Percentiles rank a stretch among this genome's conserved stretches.
phyloP scores from a whole-genome alignment of 164 flowering plant species.

The Chimonanthus praecox region DNA sequence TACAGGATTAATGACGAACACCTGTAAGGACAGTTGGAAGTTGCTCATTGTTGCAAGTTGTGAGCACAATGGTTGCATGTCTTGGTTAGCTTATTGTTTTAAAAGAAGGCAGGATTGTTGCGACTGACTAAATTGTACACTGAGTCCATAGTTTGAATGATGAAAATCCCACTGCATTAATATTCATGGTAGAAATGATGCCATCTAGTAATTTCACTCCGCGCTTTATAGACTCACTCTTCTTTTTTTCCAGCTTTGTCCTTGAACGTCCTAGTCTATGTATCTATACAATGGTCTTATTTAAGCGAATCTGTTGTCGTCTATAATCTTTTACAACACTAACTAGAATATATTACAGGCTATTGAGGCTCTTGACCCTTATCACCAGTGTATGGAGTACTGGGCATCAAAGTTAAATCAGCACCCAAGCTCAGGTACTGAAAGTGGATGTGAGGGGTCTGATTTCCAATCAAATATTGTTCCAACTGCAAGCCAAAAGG shows the following conservation, averaged over 20 bases:
- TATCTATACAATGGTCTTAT: no score
- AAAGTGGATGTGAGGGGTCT: conserved; percentile 6
- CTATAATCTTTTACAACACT: not conserved
- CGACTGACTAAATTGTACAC: no score
- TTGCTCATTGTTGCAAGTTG: no score
- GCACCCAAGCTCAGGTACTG: conserved; percentile 9
- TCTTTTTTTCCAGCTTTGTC: no score
- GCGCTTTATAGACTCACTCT: not conserved
- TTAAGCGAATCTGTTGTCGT: not conserved
- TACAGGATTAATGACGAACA: no score
- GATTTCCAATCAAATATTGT: conserved; percentile 7
- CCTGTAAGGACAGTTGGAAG: no score
- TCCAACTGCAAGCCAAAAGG: conserved; percentile 15
- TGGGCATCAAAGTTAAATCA: conserved; percentile 36
- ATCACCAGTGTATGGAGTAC: conserved; percentile 52
- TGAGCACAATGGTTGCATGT: no score
- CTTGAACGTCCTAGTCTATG: no score
- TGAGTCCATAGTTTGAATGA: not conserved
- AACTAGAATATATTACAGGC: conserved; percentile 35
- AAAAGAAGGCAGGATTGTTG: no score
- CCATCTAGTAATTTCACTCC: not conserved
- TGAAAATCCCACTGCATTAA: not conserved
- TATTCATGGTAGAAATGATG: not conserved
- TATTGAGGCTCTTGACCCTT: conserved; percentile 72
- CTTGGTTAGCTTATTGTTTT: no score